Evolutionary conservation across 352 stramenopile species (phyloP), one percentile per base, ranked within the genome.

Genomic region (Globisporangium parvum): DNA sequence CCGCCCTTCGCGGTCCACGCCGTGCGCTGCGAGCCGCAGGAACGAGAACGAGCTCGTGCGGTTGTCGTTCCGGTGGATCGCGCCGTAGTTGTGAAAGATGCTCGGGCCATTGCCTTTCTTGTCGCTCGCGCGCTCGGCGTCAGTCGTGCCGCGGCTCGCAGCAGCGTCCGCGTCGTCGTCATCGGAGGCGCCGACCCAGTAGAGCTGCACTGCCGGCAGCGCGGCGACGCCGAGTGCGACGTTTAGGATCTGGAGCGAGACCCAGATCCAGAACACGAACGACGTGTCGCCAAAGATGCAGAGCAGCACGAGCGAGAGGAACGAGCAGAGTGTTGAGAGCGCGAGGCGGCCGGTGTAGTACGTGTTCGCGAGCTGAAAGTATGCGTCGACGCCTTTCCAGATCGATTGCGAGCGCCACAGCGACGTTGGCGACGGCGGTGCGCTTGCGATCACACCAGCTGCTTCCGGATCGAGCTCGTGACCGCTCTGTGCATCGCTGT

Each of bases 311-410:
- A 87, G 54, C 4, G 69, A 82, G 6, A 75, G 46, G 47, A 70
- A 59, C 6, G 77, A 85, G 18, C 73, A 54, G 50, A 83, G 48
- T 20, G 75, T 80, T 24, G 79, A 73, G 57, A 68, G 44, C 12
- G 64, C 76, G 51, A 87, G 68, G 39, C 75, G 71, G 54, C 74
- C 78, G 12, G 76, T 74, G 63, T 85, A 87, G 75, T 87, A 87
- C 55, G 79, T 80, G 65, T 89, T 89, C 47, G 73, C 71, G 65
- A 74, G 75, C 59, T 84, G 77, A 31, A 87, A 63, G 46, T 66
- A 64, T 33, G 70, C 65, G 67, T 86, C 76, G 10, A 71, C 37
- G 31, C 71, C 68, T 5, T 52, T 59, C 76, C 68, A 79, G 33
- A 55, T 24, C 20, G 28, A 35, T 47, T 28, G 41, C 41, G 48